These are phyloP conservation scores for Zygoascus flipseniorum DNA, from an alignment of 805 yeast species.

Conservation along the genomic window DNA sequence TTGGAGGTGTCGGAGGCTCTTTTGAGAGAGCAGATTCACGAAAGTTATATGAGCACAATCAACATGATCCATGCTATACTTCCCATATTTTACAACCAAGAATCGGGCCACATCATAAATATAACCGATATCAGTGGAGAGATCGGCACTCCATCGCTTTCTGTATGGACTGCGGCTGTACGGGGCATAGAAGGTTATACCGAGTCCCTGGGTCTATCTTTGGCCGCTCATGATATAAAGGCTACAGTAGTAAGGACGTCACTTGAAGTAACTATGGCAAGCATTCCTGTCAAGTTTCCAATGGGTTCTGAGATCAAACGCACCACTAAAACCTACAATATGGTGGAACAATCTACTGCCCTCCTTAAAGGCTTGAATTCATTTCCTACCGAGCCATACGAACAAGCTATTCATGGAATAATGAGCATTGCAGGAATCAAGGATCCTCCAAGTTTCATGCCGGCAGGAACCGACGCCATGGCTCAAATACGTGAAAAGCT, in stretches of 20 bases:
- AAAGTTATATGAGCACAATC: slow-evolving; percentile 8
- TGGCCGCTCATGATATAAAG: slow-evolving; percentile 22
- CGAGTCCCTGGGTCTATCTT: slow-evolving; percentile 25
- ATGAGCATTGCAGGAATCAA: slow-evolving; percentile 24
- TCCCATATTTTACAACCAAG: slow-evolving; percentile 18
- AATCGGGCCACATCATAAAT: slow-evolving; percentile 24
- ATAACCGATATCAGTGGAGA: slow-evolving; percentile 22
- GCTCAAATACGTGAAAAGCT: slow-evolving; percentile 23
- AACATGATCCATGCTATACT: slow-evolving; percentile 22
- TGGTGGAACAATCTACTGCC: slow-evolving; percentile 13
- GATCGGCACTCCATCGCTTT: slow-evolving; percentile 24
- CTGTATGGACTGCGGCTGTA: slow-evolving; percentile 21
- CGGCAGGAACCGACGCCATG: slow-evolving; percentile 25
- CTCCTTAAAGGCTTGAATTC: slow-evolving; percentile 12
- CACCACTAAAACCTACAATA: not conserved
- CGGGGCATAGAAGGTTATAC: slow-evolving; percentile 28
- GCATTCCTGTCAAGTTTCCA: slow-evolving; percentile 13
- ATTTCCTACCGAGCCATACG: slow-evolving; percentile 17
- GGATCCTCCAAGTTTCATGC: slow-evolving; percentile 26
- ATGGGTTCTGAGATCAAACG: not conserved
- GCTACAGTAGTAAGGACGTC: slow-evolving; percentile 25
- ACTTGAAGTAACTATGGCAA: slow-evolving; percentile 19
- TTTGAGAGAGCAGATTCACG: slow-evolving; percentile 14
- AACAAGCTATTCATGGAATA: slow-evolving; percentile 18
- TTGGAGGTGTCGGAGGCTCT: slow-evolving; percentile 14